A percentile compares a stretch with the other conserved stretches of the same genome.
Evolutionary conservation across 345 rosid species (phyloP).

Genomic region (Populus pruinosa): DNA sequence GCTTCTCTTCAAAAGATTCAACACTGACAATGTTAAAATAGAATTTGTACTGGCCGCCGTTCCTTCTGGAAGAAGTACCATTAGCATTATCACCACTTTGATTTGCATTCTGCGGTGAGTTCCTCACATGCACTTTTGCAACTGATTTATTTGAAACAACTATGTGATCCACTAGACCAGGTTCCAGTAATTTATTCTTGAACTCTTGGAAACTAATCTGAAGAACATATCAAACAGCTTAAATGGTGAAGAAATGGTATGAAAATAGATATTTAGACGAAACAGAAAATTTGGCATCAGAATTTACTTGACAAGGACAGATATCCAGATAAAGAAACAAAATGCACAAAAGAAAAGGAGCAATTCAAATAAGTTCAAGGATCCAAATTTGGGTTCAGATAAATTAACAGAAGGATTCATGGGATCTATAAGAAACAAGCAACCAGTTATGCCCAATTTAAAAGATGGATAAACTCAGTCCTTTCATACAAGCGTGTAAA

Average conservation of each 20-base stretch:
- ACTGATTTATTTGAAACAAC: conserved; percentile 85
- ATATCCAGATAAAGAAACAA: neutral
- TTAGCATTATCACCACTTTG: conserved; percentile 32
- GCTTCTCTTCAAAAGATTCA: conserved; percentile 87
- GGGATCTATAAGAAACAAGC: neutral
- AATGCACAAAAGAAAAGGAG: neutral
- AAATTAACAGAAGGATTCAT: neutral
- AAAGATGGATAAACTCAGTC: neutral
- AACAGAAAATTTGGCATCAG: neutral
- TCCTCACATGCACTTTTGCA: conserved; percentile 83
- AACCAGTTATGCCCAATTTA: neutral
- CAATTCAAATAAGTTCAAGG: neutral
- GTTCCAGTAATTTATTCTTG: conserved; percentile 91
- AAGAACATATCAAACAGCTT: conserved; percentile 9
- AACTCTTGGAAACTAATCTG: conserved; percentile 99
- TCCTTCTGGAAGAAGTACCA: conserved; percentile 39
- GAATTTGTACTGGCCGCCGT: conserved; percentile 61
- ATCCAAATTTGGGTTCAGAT: neutral
- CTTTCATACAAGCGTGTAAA: too few relatives aligned
- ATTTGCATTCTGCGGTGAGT: conserved; percentile 37
- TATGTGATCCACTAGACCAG: conserved; percentile 86
- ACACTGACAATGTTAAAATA: conserved; percentile 87
- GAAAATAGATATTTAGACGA: neutral
- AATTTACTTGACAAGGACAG: neutral
- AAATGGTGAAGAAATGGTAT: neutral